Percentiles rank a stretch among this genome's conserved stretches.
Conservation (phyloP, 2,329 filamentous ascomycete genomes). For the Dactylellina parvicollis region DNA sequence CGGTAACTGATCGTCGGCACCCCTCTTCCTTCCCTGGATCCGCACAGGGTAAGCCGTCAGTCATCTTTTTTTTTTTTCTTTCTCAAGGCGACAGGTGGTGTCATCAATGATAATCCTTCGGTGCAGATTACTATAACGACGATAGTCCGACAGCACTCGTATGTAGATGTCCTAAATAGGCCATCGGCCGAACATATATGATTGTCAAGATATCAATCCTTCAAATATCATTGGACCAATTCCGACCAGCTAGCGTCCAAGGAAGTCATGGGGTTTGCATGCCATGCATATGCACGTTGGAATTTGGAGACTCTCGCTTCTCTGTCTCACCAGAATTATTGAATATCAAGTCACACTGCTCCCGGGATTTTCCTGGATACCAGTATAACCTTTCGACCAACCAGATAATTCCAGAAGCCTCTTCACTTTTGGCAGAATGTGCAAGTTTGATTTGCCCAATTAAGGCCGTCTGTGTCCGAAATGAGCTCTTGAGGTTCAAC, state of each 20-base stretch:
- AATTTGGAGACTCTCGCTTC: slow-evolving; percentile 6
- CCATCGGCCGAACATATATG: slow-evolving; percentile 39
- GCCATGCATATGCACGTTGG: background rate
- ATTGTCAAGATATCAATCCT: slow-evolving; percentile 25
- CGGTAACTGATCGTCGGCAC: slow-evolving; percentile 29
- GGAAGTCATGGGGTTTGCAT: background rate
- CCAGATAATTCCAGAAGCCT: slow-evolving; percentile 19
- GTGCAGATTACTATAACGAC: slow-evolving; percentile 43
- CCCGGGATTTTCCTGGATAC: slow-evolving; percentile 9
- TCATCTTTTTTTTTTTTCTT: slow-evolving; percentile 2
- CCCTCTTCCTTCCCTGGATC: background rate
- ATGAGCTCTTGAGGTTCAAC: slow-evolving; percentile 28
- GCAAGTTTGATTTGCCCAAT: slow-evolving; percentile 42
- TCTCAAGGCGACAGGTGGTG: slow-evolving; percentile 36
- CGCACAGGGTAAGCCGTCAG: slow-evolving; percentile 32
- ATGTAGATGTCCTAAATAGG: slow-evolving; percentile 47
- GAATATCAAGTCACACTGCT: slow-evolving; percentile 15
- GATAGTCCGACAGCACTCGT: slow-evolving; percentile 33
- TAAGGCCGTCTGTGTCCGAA: slow-evolving; percentile 44
- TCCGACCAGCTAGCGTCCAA: slow-evolving; percentile 10
- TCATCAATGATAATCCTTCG: slow-evolving; percentile 49
- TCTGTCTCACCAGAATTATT: background rate
- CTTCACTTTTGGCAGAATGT: slow-evolving; percentile 54
- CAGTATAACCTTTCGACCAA: slow-evolving; percentile 7
- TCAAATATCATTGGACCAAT: slow-evolving; percentile 20